Evolutionary conservation across 1,284 basidiomycete genomes (phyloP), one percentile per base, ranked within the genome.

Genomic region (Stereum hirsutum): DNA sequence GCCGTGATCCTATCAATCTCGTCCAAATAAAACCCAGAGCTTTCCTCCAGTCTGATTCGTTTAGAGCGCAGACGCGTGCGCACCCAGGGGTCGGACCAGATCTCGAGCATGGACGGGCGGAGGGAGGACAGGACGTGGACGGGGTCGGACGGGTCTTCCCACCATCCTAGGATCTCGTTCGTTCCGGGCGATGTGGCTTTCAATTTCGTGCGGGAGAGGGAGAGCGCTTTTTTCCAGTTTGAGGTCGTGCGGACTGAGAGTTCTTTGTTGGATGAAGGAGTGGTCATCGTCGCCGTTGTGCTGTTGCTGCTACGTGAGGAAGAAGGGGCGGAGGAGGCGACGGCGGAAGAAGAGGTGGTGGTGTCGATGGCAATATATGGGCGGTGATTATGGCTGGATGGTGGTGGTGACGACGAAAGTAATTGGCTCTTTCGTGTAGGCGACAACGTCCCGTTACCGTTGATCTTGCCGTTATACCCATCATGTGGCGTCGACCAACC

Each of bases 71-170:
- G 62, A 43, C 75, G 66, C 53, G 70, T 64, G 48, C 66, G 68
- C 42, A 89, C 84, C 46, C 64, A 68, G 17, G 66, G 55, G 57
- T 89, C 85, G 51, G 67, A 65, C 86, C 86, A 89, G 33, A 89
- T 68, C 48, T 80, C 73, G 48, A 69, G 53, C 76, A 89, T 88
- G 37, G 68, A 65, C 39, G 70, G 68, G 7, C 74, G 72, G 56
- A 75, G 82, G 14, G 72, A 69, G 53, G 79, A 68, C 21, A 89
- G 63, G 38, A 73, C 59, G 56, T 87, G 82, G 41, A 85, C 82
- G 25, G 84, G 85, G 57, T 89, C 85, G 17, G 75, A 70, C 30
- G 81, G 83, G 64, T 89, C 82, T 59, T 86, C 84, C 84, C 84
- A 88, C 83, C 84, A 87, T 14, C 81, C 81, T 53, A 74, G 72